Evolutionary conservation across 2,329 filamentous ascomycete genomes (phyloP).

Genomic region (Fusarium zealandicum): DNA sequence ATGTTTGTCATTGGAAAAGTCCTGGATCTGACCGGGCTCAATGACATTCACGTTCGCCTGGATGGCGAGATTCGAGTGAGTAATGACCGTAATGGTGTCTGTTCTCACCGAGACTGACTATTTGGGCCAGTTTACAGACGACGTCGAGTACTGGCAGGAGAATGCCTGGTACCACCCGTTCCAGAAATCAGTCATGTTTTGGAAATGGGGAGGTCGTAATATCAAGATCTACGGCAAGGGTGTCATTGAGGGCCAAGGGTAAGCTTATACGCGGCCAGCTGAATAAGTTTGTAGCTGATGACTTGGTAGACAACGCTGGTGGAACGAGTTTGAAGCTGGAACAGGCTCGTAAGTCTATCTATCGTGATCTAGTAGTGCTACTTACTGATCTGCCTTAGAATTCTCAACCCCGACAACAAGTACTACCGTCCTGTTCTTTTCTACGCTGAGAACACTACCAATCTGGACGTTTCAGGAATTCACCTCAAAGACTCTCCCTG

Average conservation of each 20-base stretch:
- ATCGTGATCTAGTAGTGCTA: neutral
- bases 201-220: conserved; percentile 45
- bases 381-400: conserved; percentile 24
- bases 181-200: conserved; percentile 64
- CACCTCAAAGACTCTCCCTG: conserved; percentile 67
- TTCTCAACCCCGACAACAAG: conserved; percentile 60
- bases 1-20: conserved; percentile 66
- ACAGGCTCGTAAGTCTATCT: conserved; percentile 18
- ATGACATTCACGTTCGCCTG: conserved; percentile 64
- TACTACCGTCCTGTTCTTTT: conserved; percentile 68
- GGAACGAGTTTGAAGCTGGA: conserved; percentile 32
- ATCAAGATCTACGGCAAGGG: conserved; percentile 72
- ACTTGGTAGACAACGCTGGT: conserved; percentile 48
- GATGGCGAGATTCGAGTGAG: conserved; percentile 59
- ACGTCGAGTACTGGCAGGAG: conserved; percentile 53
- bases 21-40: conserved; percentile 63
- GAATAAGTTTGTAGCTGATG: conserved; percentile 51
- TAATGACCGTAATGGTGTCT: accelerated
- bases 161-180: conserved; percentile 57
- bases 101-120: neutral
- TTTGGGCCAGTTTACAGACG: conserved; percentile 49
- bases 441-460: conserved; percentile 66
- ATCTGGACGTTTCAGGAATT: conserved; percentile 64
- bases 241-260: conserved; percentile 58
- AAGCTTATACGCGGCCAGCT: conserved; percentile 25